Conservation (phyloP, 2,329 filamentous ascomycete genomes). For the Fusarium pseudograminearum region DNA sequence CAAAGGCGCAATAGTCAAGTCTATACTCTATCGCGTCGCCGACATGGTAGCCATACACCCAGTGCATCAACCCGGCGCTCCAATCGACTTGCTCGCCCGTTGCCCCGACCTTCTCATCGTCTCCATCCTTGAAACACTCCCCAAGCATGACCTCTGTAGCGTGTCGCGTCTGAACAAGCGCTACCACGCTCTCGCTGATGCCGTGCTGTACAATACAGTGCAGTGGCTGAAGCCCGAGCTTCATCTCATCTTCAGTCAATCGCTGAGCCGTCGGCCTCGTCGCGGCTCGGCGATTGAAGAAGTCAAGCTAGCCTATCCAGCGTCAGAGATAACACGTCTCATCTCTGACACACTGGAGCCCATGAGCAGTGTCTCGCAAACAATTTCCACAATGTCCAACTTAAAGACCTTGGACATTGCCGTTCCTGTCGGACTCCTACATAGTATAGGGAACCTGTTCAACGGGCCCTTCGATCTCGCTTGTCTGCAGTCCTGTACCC, state of each 20-base stretch:
- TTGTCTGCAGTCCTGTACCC: constrained; percentile 59
- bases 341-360: constrained; percentile 54
- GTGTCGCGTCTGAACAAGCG: constrained; percentile 58
- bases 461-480: constrained; percentile 64
- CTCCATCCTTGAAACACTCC: constrained; percentile 55
- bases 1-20: background rate
- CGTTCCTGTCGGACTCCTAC: constrained; percentile 58
- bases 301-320: constrained; percentile 60
- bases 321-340: constrained; percentile 57
- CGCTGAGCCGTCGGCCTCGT: constrained; percentile 59
- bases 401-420: constrained; percentile 60
- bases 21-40: background rate
- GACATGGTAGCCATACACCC: constrained; percentile 26
- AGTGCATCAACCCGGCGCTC: constrained; percentile 6
- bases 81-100: constrained; percentile 37
- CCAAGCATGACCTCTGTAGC: constrained; percentile 57
- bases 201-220: constrained; percentile 61
- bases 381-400: constrained; percentile 63
- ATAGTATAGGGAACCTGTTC: constrained; percentile 62
- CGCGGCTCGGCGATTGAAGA: constrained; percentile 61
- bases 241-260: constrained; percentile 62
- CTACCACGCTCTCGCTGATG: constrained; percentile 60
- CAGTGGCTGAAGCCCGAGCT: constrained; percentile 61
- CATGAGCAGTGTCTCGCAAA: constrained; percentile 59
- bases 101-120: constrained; percentile 57